Conservation (phyloP, 768 basidiomycete species). For the Lactifluus piperatus region DNA sequence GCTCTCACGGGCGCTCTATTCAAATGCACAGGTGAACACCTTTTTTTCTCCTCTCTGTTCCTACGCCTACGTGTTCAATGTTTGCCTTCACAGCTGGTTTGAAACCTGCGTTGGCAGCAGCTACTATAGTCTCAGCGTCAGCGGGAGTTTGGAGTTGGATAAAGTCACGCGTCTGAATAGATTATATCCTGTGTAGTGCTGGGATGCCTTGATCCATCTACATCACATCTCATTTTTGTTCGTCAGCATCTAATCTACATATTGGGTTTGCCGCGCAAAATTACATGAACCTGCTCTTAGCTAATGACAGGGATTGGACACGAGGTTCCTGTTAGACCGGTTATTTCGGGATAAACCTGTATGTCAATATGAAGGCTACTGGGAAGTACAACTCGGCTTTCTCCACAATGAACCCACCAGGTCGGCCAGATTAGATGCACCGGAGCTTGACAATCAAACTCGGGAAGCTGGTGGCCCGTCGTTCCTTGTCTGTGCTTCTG, state of each 20-base stretch:
- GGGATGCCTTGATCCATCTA: constrained; percentile 19
- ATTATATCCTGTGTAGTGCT: constrained; percentile 37
- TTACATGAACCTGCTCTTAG: constrained; percentile 2
- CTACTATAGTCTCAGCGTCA: constrained; percentile 78
- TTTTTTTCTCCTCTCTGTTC: constrained; percentile 27
- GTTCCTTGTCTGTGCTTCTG: constrained; percentile 13
- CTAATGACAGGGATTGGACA: constrained; percentile 11
- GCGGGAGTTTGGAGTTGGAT: constrained; percentile 94
- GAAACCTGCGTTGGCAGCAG: constrained; percentile 80
- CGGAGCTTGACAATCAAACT: constrained; percentile 9
- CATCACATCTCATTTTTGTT: constrained; percentile 18
- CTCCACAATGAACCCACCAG: constrained; percentile 10
- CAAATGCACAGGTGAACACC: constrained; percentile 80
- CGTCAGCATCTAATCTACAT: constrained; percentile 6
- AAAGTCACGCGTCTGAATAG: constrained; percentile 76
- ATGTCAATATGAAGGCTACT: constrained; percentile 8
- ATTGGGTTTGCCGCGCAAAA: neutral
- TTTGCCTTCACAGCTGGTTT: constrained; percentile 69
- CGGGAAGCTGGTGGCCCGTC: constrained; percentile 9
- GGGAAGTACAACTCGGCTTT: constrained; percentile 3
- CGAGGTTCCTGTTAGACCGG: constrained; percentile 12
- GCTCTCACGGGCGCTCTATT: constrained; percentile 84
- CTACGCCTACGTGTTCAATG: constrained; percentile 13
- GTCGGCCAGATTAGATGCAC: constrained; percentile 10
- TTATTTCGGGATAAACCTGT: constrained; percentile 4